Evolutionary conservation across 2,329 filamentous ascomycete species (phyloP).

Genomic region (Blastomyces gilchristii): DNA sequence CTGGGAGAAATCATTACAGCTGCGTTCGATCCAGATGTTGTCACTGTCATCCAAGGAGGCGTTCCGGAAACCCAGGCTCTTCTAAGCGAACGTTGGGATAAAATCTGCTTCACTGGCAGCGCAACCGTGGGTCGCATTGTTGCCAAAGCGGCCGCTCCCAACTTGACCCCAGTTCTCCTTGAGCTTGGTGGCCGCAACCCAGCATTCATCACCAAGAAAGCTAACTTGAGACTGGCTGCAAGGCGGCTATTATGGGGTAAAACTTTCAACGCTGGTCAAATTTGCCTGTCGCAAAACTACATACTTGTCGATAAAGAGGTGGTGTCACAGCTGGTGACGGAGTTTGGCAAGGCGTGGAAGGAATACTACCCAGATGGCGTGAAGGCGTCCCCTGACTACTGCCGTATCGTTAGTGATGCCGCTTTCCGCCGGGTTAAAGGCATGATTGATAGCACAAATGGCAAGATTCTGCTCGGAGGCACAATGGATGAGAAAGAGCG

Average conservation of each 20-base stretch:
- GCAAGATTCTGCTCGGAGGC: conserved; percentile 80
- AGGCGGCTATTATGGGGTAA: conserved; percentile 83
- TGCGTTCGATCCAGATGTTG: conserved; percentile 66
- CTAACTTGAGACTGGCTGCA: conserved; percentile 70
- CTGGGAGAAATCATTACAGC: conserved; percentile 67
- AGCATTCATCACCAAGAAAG: conserved; percentile 76
- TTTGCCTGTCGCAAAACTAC: conserved; percentile 91
- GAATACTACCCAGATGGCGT: conserved; percentile 79
- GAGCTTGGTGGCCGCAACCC: conserved; percentile 91
- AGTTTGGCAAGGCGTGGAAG: conserved; percentile 59
- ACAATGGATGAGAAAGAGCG: conserved; percentile 66
- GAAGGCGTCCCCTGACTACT: conserved; percentile 65
- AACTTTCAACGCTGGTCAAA: conserved; percentile 73
- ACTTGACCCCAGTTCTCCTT: conserved; percentile 75
- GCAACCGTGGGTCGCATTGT: conserved; percentile 73
- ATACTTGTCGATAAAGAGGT: conserved; percentile 69
- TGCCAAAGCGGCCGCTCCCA: conserved; percentile 76
- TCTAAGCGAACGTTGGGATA: conserved; percentile 87
- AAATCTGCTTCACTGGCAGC: conserved; percentile 93
- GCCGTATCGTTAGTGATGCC: conserved; percentile 66
- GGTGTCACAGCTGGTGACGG: conserved; percentile 59
- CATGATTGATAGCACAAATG: conserved; percentile 75
- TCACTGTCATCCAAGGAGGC: conserved; percentile 67
- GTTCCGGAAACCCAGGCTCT: conserved; percentile 71
- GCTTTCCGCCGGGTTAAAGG: conserved; percentile 77